phyloP scores from a whole-genome alignment of 345 rosid genomes.

The Raphanus sativus region DNA sequence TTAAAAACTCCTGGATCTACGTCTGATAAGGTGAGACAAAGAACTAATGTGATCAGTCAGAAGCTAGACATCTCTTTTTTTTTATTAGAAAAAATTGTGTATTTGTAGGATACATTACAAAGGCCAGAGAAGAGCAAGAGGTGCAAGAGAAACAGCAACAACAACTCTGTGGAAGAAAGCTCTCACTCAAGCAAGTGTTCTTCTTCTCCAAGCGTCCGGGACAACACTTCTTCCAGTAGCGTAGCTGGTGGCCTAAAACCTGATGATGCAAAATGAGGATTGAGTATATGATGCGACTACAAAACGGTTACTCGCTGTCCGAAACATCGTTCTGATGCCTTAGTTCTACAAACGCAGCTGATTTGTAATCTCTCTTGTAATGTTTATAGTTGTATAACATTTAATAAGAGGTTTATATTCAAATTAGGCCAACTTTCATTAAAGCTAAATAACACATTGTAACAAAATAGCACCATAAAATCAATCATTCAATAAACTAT shows the following conservation, averaged over 20 bases:
- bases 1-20: conserved; percentile 86
- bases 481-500: no score
- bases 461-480: neutral
- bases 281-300: conserved; percentile 1
- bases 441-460: no score
- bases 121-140: conserved; percentile 52
- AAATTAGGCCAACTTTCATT: neutral
- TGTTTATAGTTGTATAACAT: neutral
- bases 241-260: conserved; percentile 51
- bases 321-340: conserved; percentile 17
- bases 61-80: conserved; percentile 11
- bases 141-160: conserved; percentile 44
- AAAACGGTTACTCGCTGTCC: neutral
- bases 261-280: conserved; percentile 39
- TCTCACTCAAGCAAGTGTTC: conserved; percentile 65
- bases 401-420: neutral
- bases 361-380: conserved; percentile 12
- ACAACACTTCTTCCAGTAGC: conserved; percentile 72
- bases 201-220: conserved; percentile 64
- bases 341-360: neutral
- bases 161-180: conserved; percentile 47
- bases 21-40: conserved; percentile 55
- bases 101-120: conserved; percentile 54
- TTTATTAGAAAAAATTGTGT: neutral
- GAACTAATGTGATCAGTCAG: neutral